Conservation (phyloP, 192 early-diverging fungal genomes). For the Linderina pennispora region DNA sequence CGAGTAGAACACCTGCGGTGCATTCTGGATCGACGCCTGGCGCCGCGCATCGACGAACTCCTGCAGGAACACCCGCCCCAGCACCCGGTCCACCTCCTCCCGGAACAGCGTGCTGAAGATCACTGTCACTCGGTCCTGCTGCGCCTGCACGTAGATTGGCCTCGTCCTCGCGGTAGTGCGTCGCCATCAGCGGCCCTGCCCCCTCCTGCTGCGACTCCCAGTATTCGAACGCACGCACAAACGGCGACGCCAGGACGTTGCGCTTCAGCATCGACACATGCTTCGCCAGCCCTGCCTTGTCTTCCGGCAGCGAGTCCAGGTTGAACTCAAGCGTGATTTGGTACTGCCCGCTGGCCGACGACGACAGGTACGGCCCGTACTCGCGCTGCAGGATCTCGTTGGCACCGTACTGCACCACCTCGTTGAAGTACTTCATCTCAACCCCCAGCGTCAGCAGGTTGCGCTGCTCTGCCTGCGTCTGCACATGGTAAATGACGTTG, state of each 20-base stretch:
- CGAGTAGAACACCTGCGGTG: conserved; percentile 95
- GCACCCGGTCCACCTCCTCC: conserved; percentile 94
- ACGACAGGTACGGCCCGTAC: conserved; percentile 66
- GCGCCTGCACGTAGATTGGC: conserved; percentile 88
- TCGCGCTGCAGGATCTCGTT: conserved; percentile 72
- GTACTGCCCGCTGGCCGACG: conserved; percentile 57
- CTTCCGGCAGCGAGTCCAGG: conserved; percentile 66
- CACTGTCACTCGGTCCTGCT: conserved; percentile 92
- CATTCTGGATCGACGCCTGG: conserved; percentile 80
- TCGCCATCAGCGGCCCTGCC: conserved; percentile 76
- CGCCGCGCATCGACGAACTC: conserved; percentile 99
- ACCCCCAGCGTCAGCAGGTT: conserved; percentile 67
- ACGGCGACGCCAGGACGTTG: conserved; percentile 90
- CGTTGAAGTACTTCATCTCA: conserved; percentile 73
- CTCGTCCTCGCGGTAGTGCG: conserved; percentile 92
- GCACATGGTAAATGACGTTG: conserved; percentile 83
- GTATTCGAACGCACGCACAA: conserved; percentile 82
- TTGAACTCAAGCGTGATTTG: conserved; percentile 84
- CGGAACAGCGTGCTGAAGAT: conserved; percentile 96
- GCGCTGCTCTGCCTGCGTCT: conserved; percentile 51
- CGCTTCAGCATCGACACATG: conserved; percentile 89
- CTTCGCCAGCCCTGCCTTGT: conserved; percentile 69
- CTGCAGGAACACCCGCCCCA: conserved; percentile 96
- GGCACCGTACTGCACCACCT: conserved; percentile 79
- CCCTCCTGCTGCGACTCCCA: conserved; percentile 69